Evolutionary conservation across 116 monocot species (phyloP).

Genomic region (Papilionanthe hybrid): DNA sequence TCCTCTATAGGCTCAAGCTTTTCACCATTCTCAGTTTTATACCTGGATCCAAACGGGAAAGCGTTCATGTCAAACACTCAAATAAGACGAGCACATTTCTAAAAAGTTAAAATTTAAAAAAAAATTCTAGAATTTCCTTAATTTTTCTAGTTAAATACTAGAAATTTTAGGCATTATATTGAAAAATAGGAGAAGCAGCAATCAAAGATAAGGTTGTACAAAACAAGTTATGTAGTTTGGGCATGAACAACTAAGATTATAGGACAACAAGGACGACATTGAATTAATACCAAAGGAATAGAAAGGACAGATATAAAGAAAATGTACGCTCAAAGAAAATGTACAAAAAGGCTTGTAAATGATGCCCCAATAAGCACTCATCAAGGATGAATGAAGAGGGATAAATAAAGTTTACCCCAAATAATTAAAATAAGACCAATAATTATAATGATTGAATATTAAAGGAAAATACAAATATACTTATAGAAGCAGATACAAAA

Average conservation of each 20-base stretch:
- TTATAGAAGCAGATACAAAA: background rate
- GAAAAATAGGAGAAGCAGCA: background rate
- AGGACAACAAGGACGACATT: background rate
- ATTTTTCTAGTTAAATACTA: background rate
- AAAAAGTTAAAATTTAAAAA: background rate
- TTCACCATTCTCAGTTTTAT: constrained; percentile 69
- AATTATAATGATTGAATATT: background rate
- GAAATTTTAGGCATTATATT: background rate
- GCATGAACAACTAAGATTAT: background rate
- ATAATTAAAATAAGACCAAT: background rate
- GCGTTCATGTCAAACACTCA: background rate
- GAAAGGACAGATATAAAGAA: background rate
- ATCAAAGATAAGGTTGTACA: too few relatives aligned
- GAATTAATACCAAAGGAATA: background rate
- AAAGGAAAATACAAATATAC: background rate
- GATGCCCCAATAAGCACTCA: background rate
- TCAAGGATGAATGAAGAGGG: background rate
- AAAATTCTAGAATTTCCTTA: background rate
- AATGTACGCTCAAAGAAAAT: background rate
- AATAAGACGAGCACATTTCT: background rate
- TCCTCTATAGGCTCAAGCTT: constrained; percentile 95
- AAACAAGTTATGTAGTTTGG: background rate
- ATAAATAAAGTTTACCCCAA: background rate
- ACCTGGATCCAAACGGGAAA: constrained; percentile 40
- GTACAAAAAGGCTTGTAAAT: background rate